phyloP scores from a whole-genome alignment of 2,329 filamentous ascomycete genomes.

The Aspergillus piperis region DNA sequence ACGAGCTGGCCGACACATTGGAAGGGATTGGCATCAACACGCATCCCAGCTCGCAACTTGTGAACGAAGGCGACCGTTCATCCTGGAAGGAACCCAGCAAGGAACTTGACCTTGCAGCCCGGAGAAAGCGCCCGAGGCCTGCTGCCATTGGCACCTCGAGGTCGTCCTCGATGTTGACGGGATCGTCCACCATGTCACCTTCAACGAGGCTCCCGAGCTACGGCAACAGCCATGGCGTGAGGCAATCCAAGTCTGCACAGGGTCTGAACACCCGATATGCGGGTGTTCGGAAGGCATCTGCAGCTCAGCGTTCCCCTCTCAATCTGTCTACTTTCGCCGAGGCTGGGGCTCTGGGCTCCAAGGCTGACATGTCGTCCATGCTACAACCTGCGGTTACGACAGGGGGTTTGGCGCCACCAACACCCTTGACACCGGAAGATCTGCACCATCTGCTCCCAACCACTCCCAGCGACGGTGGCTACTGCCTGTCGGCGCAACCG shows the following conservation, averaged over 20 bases:
- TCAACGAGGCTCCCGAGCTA: conserved; percentile 38
- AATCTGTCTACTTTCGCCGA: conserved; percentile 50
- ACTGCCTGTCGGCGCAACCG: conserved; percentile 39
- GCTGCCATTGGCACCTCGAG: conserved; percentile 48
- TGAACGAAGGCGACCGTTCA: conserved; percentile 26
- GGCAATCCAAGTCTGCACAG: conserved; percentile 50
- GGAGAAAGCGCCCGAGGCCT: conserved; percentile 49
- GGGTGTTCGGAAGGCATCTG: conserved; percentile 49
- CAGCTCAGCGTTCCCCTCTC: conserved; percentile 50
- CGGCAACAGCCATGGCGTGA: conserved; percentile 41
- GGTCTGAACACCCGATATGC: conserved; percentile 48
- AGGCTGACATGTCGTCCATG: conserved; percentile 36
- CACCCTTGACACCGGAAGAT: conserved; percentile 47
- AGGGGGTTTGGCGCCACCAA: conserved; percentile 43
- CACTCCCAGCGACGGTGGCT: conserved; percentile 41
- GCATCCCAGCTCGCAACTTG: conserved; percentile 28
- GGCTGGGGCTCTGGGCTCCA: conserved; percentile 39
- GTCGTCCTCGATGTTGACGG: conserved; percentile 40
- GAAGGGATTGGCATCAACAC: conserved; percentile 40
- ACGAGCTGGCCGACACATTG: conserved; percentile 36
- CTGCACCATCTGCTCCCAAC: conserved; percentile 44
- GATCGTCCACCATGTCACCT: conserved; percentile 45
- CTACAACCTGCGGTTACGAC: conserved; percentile 39
- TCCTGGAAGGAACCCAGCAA: conserved; percentile 42
- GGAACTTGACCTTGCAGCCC: conserved; percentile 48